Conservation (phyloP, 768 basidiomycete species). For the Tephrocybe sp. region DNA sequence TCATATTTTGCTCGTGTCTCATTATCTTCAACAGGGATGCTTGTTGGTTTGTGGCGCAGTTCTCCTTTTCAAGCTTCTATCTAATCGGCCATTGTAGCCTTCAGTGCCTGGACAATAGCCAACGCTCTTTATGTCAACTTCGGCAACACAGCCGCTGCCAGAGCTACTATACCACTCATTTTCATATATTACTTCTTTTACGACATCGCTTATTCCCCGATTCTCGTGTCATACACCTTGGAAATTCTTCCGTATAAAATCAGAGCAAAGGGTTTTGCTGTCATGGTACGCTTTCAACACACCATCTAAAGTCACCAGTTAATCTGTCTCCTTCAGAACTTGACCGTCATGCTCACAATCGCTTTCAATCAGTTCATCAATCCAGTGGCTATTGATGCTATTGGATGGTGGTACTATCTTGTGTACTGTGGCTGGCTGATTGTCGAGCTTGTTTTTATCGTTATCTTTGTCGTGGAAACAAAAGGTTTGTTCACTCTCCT, state of each 20-base stretch:
- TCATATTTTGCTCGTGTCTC: not conserved
- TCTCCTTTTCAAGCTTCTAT: not conserved
- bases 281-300: constrained; percentile 50
- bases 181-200: constrained; percentile 55
- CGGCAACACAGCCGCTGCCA: constrained; percentile 38
- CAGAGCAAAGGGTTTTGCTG: constrained; percentile 75
- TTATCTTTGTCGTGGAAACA: constrained; percentile 57
- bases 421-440: constrained; percentile 65
- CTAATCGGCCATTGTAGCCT: constrained; percentile 32
- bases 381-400: constrained; percentile 63
- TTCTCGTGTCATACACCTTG: constrained; percentile 59
- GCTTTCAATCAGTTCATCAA: constrained; percentile 83
- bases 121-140: constrained; percentile 42
- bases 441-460: constrained; percentile 57
- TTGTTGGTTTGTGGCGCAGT: constrained; percentile 39
- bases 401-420: constrained; percentile 60
- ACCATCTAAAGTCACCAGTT: not conserved
- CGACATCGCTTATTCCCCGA: constrained; percentile 76
- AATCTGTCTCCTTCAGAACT: constrained; percentile 40
- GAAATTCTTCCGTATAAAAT: constrained; percentile 82
- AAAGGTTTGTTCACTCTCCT: constrained; percentile 38
- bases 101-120: constrained; percentile 55
- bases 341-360: constrained; percentile 59
- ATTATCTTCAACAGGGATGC: constrained; percentile 28
- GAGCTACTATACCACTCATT: constrained; percentile 62